Conservation (phyloP, 495 filamentous ascomycete genomes). For the Penicillium coffeae region DNA sequence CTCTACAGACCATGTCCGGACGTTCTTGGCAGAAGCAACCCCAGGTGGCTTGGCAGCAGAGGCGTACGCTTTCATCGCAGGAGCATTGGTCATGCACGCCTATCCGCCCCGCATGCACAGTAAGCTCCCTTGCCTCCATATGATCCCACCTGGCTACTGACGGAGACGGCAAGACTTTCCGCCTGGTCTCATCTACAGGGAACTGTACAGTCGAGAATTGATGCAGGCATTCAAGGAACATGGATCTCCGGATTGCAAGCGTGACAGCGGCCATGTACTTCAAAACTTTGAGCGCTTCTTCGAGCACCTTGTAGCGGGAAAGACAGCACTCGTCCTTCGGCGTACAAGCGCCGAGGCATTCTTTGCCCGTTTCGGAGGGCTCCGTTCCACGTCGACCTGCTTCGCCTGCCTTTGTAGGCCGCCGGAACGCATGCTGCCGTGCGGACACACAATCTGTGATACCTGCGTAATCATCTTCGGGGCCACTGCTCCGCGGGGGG, state of each 20-base stretch:
- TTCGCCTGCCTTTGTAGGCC: constrained; percentile 20
- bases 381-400: constrained; percentile 19
- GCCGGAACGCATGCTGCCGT: constrained; percentile 31
- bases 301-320: background rate
- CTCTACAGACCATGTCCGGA: background rate
- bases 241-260: background rate
- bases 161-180: background rate
- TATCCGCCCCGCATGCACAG: constrained; percentile 27
- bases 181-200: background rate
- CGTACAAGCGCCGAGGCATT: background rate
- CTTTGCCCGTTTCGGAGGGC: constrained; percentile 2
- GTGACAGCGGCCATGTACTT: background rate
- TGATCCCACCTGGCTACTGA: background rate
- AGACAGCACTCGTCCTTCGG: background rate
- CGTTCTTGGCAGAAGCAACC: background rate
- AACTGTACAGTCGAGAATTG: background rate
- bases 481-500: background rate
- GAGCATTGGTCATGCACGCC: constrained; percentile 22
- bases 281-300: background rate
- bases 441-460: constrained; percentile 30
- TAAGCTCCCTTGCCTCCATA: constrained; percentile 6
- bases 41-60: background rate
- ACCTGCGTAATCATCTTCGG: constrained; percentile 27
- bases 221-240: background rate
- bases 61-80: constrained; percentile 15